Evolutionary conservation across 164 flowering plant genomes (phyloP).

Genomic region (Chimonanthus salicifolius): DNA sequence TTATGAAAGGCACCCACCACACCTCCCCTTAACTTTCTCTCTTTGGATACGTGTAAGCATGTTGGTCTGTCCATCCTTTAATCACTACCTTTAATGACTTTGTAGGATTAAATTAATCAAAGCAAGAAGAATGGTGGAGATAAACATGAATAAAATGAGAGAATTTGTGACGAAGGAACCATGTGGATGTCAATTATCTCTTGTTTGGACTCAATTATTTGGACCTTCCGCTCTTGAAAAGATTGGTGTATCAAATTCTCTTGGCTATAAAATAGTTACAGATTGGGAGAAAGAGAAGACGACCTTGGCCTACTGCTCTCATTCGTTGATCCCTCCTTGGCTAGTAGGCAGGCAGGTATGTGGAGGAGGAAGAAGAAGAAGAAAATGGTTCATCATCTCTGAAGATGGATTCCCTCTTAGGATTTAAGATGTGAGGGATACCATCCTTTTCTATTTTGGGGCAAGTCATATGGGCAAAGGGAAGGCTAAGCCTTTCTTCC

Average conservation of each 20-base stretch:
- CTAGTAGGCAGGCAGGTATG: constrained; percentile 5
- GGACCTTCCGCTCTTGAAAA: neutral
- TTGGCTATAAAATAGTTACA: neutral
- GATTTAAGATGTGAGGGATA: neutral
- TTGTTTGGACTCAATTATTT: neutral
- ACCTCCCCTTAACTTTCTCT: neutral
- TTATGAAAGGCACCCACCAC: neutral
- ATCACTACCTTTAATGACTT: neutral
- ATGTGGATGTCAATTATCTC: neutral
- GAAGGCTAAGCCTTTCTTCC: constrained; percentile 21
- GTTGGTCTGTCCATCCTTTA: neutral
- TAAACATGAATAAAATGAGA: constrained; percentile 7
- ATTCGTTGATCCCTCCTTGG: neutral
- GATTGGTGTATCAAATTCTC: too few relatives aligned
- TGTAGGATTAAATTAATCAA: constrained; percentile 2
- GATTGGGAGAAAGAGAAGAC: neutral
- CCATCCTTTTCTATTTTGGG: constrained; percentile 6
- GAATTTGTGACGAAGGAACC: neutral
- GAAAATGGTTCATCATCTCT: neutral
- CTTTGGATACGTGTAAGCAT: constrained; percentile 1
- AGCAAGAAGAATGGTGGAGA: constrained; percentile 5
- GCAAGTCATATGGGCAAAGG: constrained; percentile 43
- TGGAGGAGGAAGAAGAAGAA: constrained; percentile 22
- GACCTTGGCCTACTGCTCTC: neutral
- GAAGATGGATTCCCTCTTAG: neutral